These are phyloP conservation scores for Pyronema domesticum DNA, from an alignment of 495 filamentous ascomycete species.

Conservation along the genomic window DNA sequence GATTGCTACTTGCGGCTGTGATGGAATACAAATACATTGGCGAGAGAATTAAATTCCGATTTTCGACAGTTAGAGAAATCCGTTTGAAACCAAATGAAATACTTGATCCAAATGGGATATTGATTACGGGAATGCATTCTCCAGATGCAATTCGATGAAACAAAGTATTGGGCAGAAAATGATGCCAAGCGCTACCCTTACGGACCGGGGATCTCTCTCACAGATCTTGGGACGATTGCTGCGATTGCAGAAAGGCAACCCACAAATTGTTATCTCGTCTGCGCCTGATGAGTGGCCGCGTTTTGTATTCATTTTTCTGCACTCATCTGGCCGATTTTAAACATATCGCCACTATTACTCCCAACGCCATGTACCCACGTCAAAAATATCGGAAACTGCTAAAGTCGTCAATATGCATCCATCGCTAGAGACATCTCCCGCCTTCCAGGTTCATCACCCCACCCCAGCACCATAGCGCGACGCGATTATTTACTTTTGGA, in stretches of 20 bases:
- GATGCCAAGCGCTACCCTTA: too few species aligned
- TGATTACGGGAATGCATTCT: not conserved
- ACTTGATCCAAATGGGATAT: not conserved
- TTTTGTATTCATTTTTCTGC: not conserved
- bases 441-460: not conserved
- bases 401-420: too few species aligned
- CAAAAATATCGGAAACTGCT: too few species aligned
- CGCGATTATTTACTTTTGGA: not conserved
- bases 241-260: not conserved
- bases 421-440: too few species aligned
- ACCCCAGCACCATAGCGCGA: not conserved
- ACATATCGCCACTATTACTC: not conserved
- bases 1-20: too few species aligned
- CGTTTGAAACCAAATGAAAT: too few species aligned
- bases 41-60: too few species aligned
- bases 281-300: not conserved
- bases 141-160: not conserved
- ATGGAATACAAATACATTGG: too few species aligned
- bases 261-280: not conserved
- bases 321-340: not conserved
- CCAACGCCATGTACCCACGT: too few species aligned
- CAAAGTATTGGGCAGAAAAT: not conserved
- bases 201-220: not conserved
- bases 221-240: conserved; percentile 1
- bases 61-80: too few species aligned